A percentile compares a stretch with the other conserved stretches of the same genome.
Evolutionary conservation across 441 rosid species (phyloP).

Genomic region (Erodium chrysanthum): DNA sequence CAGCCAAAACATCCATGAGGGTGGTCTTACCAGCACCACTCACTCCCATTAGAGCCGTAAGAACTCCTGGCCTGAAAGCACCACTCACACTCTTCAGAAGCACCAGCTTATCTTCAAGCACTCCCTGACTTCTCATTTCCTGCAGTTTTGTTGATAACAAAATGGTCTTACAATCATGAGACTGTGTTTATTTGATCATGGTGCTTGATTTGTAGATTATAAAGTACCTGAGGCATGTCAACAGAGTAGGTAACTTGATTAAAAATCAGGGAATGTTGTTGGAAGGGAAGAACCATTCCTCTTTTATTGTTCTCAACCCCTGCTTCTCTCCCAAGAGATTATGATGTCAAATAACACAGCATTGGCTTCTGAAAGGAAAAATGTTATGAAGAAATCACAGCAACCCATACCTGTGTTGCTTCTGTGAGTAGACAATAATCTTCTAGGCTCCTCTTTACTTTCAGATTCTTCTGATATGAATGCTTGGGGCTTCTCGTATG

Average conservation of each 20-base stretch:
- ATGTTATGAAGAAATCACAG: constrained; percentile 66
- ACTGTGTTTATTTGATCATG: too few species aligned
- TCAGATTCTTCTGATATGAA: too few species aligned
- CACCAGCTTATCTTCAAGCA: constrained; percentile 40
- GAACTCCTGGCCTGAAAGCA: constrained; percentile 74
- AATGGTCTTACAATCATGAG: background rate
- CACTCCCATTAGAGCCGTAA: constrained; percentile 92
- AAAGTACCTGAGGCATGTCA: constrained; percentile 63
- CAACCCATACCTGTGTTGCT: constrained; percentile 28
- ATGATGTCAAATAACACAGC: background rate
- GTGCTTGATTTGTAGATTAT: too few species aligned
- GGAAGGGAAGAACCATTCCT: constrained; percentile 88
- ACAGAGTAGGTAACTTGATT: constrained; percentile 47
- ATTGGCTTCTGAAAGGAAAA: constrained; percentile 27
- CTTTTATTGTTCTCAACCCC: constrained; percentile 26
- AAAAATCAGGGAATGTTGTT: constrained; percentile 58
- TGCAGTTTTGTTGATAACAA: background rate
- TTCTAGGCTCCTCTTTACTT: constrained; percentile 27
- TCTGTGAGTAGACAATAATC: constrained; percentile 5
- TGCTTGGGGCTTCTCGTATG: constrained; percentile 44
- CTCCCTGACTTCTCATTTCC: constrained; percentile 53
- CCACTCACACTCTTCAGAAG: constrained; percentile 70
- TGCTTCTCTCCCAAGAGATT: background rate
- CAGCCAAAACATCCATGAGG: too few species aligned
- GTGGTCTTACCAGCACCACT: constrained; percentile 55